Base-by-base conservation (phyloP, 2,329 filamentous ascomycete genomes). In the Aspergillus hiratsukae region DNA sequence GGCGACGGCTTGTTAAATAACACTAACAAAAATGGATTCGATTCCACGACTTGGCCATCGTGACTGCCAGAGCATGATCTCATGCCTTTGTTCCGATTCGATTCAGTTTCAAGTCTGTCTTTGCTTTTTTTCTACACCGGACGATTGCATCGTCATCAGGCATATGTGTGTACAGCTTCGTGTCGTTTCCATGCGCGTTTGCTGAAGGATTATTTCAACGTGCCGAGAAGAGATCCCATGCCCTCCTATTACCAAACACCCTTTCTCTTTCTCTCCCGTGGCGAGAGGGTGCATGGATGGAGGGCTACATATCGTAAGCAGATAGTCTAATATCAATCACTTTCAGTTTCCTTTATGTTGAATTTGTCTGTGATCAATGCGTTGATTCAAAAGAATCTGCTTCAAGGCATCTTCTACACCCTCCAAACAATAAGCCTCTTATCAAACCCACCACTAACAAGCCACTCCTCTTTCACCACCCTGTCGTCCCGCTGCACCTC, bases 151-250 rank as follows among this genome's bases (percentile, higher is more conserved):
- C 23, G 23, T 23, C 23, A 23, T 23, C 23, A 75, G 82, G 84
- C 85, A 87, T 87, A 81, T 82, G 84, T 87, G 85, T 87, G 85
- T 87, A 87, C 85, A 87, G 84, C 84, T 78, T 78, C 81, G 79
- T 71, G 72, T 78, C 77, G 75, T 72, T 61, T 69, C 78, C 73
- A 83, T 85, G 82, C 79, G 78, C 79, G 79, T 77, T 76, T 80
- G 82, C 83, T 87, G 84, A 87, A 87, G 84, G 85, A 86, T 80
- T 78, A 23, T 73, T 76, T 76, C 78, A 77, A 71, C 83, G 82
- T 87, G 85, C 84, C 85, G 77, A 87, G 78, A 87, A 78, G 61
- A 73, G 75, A 70, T 65, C 57, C 65, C 63, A 64, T 65, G 70
- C 72, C 73, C 70, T 74, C 72, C 73, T 72, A 75, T 77, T 79